Evolutionary conservation across 306 rosid species (phyloP).

Genomic region (Trifolium fragiferum): DNA sequence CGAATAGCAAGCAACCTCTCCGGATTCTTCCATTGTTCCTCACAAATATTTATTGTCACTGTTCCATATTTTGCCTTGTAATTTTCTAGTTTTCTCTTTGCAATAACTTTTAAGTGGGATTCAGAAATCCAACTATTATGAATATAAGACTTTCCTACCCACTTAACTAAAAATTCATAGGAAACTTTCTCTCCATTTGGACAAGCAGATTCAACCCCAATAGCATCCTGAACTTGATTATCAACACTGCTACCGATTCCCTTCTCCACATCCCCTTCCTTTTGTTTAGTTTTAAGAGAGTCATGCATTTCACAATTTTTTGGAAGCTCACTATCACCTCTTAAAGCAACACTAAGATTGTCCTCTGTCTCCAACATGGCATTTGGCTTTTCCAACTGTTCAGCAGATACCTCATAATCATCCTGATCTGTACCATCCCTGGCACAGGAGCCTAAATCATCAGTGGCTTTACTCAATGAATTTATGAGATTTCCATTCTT

Average conservation of each 20-base stretch:
- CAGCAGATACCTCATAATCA: constrained; percentile 56
- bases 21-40: constrained; percentile 92
- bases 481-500: constrained; percentile 62
- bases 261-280: constrained; percentile 54
- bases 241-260: constrained; percentile 52
- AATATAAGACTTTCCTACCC: constrained; percentile 95
- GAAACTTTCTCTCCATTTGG: constrained; percentile 52
- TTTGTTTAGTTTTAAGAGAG: constrained; percentile 54
- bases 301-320: constrained; percentile 51
- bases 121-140: constrained; percentile 96
- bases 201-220: constrained; percentile 54
- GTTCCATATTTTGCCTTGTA: constrained; percentile 96
- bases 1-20: constrained; percentile 88
- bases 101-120: constrained; percentile 84
- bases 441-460: constrained; percentile 52
- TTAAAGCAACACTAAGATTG: constrained; percentile 47
- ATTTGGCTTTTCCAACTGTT: constrained; percentile 53
- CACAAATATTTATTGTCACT: constrained; percentile 78
- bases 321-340: constrained; percentile 53
- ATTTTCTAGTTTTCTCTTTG: constrained; percentile 97
- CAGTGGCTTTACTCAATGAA: constrained; percentile 43
- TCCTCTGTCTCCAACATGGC: constrained; percentile 53
- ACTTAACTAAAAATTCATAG: constrained; percentile 84
- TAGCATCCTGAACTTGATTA: constrained; percentile 60
- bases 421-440: constrained; percentile 52